Percentiles rank a stretch among this genome's conserved stretches.
These are phyloP conservation scores for Xylaria sp. DNA, from an alignment of 2,329 filamentous ascomycete species.

Conservation along the genomic window DNA sequence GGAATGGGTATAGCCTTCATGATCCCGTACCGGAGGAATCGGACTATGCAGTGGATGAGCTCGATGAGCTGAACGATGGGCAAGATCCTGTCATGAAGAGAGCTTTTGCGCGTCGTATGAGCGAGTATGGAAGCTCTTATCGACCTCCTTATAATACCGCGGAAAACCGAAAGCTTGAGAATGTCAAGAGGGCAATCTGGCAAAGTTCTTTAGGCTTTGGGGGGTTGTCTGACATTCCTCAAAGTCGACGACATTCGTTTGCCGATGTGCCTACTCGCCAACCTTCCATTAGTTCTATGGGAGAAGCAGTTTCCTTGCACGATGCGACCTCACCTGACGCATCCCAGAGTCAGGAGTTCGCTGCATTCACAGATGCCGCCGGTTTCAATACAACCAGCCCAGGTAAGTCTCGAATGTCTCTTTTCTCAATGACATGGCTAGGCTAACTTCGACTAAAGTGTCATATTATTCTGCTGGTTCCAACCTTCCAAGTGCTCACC, in stretches of 20 bases:
- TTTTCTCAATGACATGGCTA: background rate
- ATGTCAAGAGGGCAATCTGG: slow-evolving; percentile 76
- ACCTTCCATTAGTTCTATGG: slow-evolving; percentile 70
- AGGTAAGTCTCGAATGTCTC: slow-evolving; percentile 51
- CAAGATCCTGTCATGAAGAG: slow-evolving; percentile 60
- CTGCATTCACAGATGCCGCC: slow-evolving; percentile 55
- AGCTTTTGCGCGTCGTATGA: slow-evolving; percentile 64
- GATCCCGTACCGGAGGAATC: slow-evolving; percentile 72
- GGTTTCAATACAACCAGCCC: slow-evolving; percentile 54
- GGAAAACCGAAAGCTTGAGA: slow-evolving; percentile 72
- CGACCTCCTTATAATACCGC: slow-evolving; percentile 61
- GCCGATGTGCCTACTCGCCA: slow-evolving; percentile 75
- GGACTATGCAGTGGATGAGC: slow-evolving; percentile 78
- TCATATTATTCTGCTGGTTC: slow-evolving; percentile 54
- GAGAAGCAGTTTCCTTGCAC: slow-evolving; percentile 61
- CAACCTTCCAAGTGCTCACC: slow-evolving; percentile 50
- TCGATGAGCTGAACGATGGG: slow-evolving; percentile 70
- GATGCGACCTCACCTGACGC: slow-evolving; percentile 60
- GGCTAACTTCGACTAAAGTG: slow-evolving; percentile 49
- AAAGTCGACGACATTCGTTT: slow-evolving; percentile 84
- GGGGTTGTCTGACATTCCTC: slow-evolving; percentile 69
- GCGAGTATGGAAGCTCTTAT: slow-evolving; percentile 63
- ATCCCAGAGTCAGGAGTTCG: slow-evolving; percentile 57
- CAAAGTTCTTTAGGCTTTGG: slow-evolving; percentile 76
- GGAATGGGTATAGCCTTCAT: slow-evolving; percentile 69